A percentile compares a stretch with the other conserved stretches of the same genome.
Evolutionary conservation across 2,329 filamentous ascomycete genomes (phyloP).

Genomic region (Ceratocystis lukuohia): DNA sequence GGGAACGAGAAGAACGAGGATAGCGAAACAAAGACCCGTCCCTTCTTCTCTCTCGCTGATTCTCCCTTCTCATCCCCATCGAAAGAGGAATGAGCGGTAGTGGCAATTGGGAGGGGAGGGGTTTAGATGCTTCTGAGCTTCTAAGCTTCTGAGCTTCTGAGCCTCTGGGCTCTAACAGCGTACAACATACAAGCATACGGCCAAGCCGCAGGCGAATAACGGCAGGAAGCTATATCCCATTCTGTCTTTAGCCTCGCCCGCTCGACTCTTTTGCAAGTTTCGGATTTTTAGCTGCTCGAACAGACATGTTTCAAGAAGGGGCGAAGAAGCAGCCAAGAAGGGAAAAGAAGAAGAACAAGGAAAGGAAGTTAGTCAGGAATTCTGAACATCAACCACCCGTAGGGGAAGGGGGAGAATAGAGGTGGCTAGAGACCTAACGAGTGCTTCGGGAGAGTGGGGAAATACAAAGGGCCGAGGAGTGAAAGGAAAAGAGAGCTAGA

Average conservation of each 20-base stretch:
- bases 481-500: no score
- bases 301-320: conserved; percentile 5
- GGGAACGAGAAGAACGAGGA: background rate
- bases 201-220: no score
- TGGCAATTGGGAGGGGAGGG: no score
- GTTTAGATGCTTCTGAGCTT: no score
- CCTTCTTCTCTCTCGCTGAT: background rate
- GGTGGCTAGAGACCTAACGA: no score
- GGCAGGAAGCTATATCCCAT: background rate
- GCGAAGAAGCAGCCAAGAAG: background rate
- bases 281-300: background rate
- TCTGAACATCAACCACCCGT: no score
- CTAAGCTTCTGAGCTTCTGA: no score
- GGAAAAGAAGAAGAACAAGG: background rate
- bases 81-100: background rate
- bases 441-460: no score
- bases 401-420: no score
- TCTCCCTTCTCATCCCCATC: background rate
- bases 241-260: background rate
- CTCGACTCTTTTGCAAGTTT: background rate
- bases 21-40: background rate
- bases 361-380: background rate
- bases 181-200: no score
- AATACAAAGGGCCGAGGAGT: no score
- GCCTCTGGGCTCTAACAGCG: no score